These are phyloP conservation scores for Penicillium rolfsii DNA, from an alignment of 2,329 filamentous ascomycete species.

Conservation along the genomic window DNA sequence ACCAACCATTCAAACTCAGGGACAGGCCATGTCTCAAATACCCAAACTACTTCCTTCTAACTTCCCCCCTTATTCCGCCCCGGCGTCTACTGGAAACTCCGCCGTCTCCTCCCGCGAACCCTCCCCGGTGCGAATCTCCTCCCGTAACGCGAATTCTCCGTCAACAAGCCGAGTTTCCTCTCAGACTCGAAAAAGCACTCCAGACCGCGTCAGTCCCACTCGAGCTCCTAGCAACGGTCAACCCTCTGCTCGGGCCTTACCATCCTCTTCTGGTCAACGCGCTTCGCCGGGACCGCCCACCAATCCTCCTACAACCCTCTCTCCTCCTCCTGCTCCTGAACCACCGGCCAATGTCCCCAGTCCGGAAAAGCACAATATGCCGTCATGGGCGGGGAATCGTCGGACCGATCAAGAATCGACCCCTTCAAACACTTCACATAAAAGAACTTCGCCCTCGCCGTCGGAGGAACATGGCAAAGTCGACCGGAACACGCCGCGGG, in stretches of 20 bases:
- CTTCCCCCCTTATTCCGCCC: slow-evolving; percentile 32
- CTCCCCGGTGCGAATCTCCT: slow-evolving; percentile 47
- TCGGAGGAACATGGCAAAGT: slow-evolving; percentile 38
- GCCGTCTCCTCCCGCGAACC: slow-evolving; percentile 54
- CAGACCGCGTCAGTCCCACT: slow-evolving; percentile 64
- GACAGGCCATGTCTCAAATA: slow-evolving; percentile 37
- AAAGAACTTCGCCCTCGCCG: slow-evolving; percentile 32
- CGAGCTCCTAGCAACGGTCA: slow-evolving; percentile 51
- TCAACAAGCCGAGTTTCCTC: slow-evolving; percentile 44
- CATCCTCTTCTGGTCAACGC: slow-evolving; percentile 65
- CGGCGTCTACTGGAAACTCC: slow-evolving; percentile 50
- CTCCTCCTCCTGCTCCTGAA: slow-evolving; percentile 62
- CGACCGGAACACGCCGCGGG: slow-evolving; percentile 50
- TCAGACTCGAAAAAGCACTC: slow-evolving; percentile 68
- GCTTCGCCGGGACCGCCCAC: slow-evolving; percentile 69
- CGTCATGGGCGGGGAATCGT: slow-evolving; percentile 38
- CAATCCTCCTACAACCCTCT: slow-evolving; percentile 67
- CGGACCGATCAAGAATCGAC: slow-evolving; percentile 36
- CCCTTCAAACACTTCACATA: slow-evolving; percentile 44
- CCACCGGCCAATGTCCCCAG: slow-evolving; percentile 62
- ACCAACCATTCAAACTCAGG: slow-evolving; percentile 33
- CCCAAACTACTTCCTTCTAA: slow-evolving; percentile 38
- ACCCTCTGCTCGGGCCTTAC: slow-evolving; percentile 37
- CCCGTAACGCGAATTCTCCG: slow-evolving; percentile 36
- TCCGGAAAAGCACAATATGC: slow-evolving; percentile 64